Conservation (phyloP, 805 yeast genomes). For the Candida schatavii region DNA sequence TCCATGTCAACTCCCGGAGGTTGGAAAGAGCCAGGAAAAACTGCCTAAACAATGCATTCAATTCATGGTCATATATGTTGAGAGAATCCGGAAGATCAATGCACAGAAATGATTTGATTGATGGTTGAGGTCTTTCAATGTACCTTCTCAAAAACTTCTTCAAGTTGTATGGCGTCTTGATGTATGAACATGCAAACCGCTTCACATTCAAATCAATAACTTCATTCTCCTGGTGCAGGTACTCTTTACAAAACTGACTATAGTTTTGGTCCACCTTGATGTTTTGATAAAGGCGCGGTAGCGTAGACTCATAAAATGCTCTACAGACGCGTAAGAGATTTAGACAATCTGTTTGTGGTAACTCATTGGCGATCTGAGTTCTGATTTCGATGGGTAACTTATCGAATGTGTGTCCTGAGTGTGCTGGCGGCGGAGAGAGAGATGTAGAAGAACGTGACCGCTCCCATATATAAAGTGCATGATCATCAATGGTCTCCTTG, state of each 20-base stretch:
- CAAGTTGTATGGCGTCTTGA: conserved; percentile 39
- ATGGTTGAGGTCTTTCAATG: conserved; percentile 3
- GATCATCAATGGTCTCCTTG: background rate
- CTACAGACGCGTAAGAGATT: conserved; percentile 27
- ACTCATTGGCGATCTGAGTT: conserved; percentile 24
- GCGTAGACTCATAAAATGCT: conserved; percentile 26
- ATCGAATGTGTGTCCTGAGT: conserved; percentile 14
- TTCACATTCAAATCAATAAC: background rate
- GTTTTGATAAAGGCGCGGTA: conserved; percentile 37
- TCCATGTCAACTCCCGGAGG: conserved; percentile 32
- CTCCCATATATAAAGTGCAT: background rate
- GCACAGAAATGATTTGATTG: conserved; percentile 27
- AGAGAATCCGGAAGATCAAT: conserved; percentile 42
- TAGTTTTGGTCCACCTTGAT: conserved; percentile 37
- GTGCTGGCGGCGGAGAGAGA: background rate
- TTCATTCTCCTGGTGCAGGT: conserved; percentile 10
- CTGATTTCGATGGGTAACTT: conserved; percentile 39
- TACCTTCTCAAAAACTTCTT: conserved; percentile 29
- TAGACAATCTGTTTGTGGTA: conserved; percentile 39
- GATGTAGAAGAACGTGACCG: background rate
- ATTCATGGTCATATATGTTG: conserved; percentile 30
- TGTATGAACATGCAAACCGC: conserved; percentile 22
- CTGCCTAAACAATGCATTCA: conserved; percentile 20
- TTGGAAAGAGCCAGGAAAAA: conserved; percentile 23
- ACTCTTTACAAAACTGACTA: conserved; percentile 30